Percentiles rank a stretch among this genome's conserved stretches.
These are phyloP conservation scores for Saccharomyces mikatae DNA, from an alignment of 805 yeast genomes.

Conservation along the genomic window DNA sequence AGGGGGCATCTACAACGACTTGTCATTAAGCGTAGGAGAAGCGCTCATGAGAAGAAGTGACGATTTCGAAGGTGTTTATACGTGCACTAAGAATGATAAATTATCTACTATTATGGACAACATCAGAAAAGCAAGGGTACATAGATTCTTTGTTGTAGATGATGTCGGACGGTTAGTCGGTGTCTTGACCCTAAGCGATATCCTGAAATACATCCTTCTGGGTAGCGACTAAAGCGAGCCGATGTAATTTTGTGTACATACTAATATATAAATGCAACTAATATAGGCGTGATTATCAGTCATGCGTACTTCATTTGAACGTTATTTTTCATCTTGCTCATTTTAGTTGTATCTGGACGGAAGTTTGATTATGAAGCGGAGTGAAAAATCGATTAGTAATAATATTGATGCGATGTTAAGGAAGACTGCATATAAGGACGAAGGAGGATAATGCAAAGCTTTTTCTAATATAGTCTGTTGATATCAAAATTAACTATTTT, in stretches of 20 bases:
- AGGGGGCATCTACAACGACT: slow-evolving; percentile 88
- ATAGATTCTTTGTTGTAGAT: slow-evolving; percentile 87
- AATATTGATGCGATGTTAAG: not conserved
- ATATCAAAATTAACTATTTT: not conserved
- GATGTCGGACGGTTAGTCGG: slow-evolving; percentile 70
- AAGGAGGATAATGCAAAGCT: not conserved
- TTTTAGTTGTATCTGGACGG: not conserved
- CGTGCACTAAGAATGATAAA: slow-evolving; percentile 83
- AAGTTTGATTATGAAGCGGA: not conserved
- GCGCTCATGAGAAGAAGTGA: slow-evolving; percentile 84
- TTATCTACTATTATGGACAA: slow-evolving; percentile 87
- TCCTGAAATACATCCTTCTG: slow-evolving; percentile 69
- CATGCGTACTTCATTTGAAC: not conserved
- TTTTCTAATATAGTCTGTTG: not conserved
- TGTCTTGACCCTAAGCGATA: slow-evolving; percentile 86
- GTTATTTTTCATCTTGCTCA: not conserved
- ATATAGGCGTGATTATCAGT: not conserved
- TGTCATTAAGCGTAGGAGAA: slow-evolving; percentile 88
- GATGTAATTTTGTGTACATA: not conserved
- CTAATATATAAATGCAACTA: not conserved
- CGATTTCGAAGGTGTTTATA: slow-evolving; percentile 95
- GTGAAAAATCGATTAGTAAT: not conserved
- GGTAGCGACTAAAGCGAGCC: slow-evolving; percentile 35
- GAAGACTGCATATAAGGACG: not conserved
- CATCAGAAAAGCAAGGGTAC: slow-evolving; percentile 81